Percentiles rank a stretch among this genome's conserved stretches.
phyloP scores from a whole-genome alignment of 768 basidiomycete genomes.

The Naganishia antarctica region DNA sequence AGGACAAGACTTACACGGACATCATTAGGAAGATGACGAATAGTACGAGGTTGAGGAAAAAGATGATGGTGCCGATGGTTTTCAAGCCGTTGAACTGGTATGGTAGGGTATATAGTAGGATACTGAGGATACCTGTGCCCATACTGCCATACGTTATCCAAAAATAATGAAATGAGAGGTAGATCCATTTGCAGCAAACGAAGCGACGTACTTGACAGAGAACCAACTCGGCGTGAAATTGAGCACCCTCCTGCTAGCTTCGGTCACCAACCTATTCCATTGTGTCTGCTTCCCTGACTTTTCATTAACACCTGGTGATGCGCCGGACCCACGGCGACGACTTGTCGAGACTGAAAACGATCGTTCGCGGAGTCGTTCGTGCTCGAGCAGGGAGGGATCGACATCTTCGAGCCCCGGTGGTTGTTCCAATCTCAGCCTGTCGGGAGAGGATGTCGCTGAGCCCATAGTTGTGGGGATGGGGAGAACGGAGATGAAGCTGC shows the following conservation, averaged over 20 bases:
- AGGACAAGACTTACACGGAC: constrained; percentile 17
- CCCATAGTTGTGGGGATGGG: not conserved
- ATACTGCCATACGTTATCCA: constrained; percentile 27
- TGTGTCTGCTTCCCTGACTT: not conserved
- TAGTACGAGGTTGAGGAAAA: constrained; percentile 40
- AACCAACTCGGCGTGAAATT: constrained; percentile 27
- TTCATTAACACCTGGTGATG: not conserved
- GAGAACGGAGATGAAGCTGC: not conserved
- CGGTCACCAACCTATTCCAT: not conserved
- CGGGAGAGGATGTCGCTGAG: not conserved
- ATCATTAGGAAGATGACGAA: constrained; percentile 33
- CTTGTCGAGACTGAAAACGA: not conserved
- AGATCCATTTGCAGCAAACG: not conserved
- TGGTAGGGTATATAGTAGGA: constrained; percentile 44
- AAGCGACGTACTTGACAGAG: constrained; percentile 14
- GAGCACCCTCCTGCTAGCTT: constrained; percentile 11
- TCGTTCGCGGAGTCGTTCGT: not conserved
- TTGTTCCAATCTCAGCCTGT: not conserved
- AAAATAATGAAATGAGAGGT: not conserved
- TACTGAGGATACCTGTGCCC: constrained; percentile 46
- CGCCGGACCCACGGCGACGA: not conserved
- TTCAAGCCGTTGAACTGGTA: constrained; percentile 44
- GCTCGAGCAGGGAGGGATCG: constrained; percentile 15
- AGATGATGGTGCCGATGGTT: constrained; percentile 35
- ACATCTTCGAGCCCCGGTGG: constrained; percentile 8